Evolutionary conservation across 2,329 filamentous ascomycete species (phyloP).

Genomic region (Fusarium chlamydosporum): DNA sequence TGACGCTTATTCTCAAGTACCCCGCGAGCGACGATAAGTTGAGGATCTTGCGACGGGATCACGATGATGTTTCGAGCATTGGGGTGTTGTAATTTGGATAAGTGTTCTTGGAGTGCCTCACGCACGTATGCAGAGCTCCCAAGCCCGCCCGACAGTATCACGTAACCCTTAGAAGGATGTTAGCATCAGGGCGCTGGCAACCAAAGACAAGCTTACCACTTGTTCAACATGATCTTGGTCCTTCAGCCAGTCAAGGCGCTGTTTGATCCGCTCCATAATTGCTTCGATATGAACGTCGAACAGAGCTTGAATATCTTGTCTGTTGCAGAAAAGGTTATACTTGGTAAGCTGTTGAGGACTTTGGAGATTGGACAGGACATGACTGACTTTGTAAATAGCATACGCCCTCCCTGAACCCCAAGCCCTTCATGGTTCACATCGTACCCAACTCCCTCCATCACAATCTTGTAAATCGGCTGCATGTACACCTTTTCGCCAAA

Average conservation of each 20-base stretch:
- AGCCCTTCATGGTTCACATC: slow-evolving; percentile 57
- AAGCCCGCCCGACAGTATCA: slow-evolving; percentile 62
- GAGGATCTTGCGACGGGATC: slow-evolving; percentile 38
- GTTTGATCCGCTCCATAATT: slow-evolving; percentile 57
- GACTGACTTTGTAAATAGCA: slow-evolving; percentile 58
- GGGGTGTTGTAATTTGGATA: slow-evolving; percentile 54
- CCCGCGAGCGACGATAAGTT: slow-evolving; percentile 35
- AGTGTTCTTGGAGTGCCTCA: slow-evolving; percentile 58
- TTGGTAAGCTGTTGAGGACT: background rate
- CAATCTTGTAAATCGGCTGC: slow-evolving; percentile 58
- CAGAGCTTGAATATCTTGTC: slow-evolving; percentile 60
- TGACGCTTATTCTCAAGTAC: slow-evolving; percentile 40
- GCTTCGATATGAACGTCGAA: slow-evolving; percentile 55
- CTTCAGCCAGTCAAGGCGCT: slow-evolving; percentile 59
- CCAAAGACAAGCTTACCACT: slow-evolving; percentile 51
- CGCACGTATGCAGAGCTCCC: slow-evolving; percentile 63
- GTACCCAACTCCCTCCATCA: slow-evolving; percentile 60
- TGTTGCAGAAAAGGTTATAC: slow-evolving; percentile 36
- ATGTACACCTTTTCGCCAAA: slow-evolving; percentile 62
- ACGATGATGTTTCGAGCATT: slow-evolving; percentile 41
- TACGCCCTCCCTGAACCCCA: slow-evolving; percentile 58
- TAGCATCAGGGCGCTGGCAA: background rate
- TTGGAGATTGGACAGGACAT: background rate
- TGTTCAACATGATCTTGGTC: slow-evolving; percentile 52
- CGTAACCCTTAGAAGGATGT: slow-evolving; percentile 53